These are phyloP conservation scores for Niveomyces coronatus DNA, from an alignment of 2,329 filamentous ascomycete species.

Conservation along the genomic window DNA sequence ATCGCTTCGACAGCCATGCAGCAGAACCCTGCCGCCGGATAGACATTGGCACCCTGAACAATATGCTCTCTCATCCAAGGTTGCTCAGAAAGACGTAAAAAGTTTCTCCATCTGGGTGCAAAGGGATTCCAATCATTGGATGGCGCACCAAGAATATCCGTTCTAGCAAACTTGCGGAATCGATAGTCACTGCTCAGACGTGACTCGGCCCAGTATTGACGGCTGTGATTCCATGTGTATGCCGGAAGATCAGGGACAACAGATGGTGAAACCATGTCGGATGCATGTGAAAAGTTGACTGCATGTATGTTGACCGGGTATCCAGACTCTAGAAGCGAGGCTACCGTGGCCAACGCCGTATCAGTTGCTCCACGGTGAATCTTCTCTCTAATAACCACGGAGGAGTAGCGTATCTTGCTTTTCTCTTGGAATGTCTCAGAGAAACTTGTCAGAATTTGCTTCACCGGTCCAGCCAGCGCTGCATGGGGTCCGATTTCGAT, in stretches of 20 bases:
- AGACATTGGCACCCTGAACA: no score
- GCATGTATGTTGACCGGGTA: no score
- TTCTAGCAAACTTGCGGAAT: constrained; percentile 20
- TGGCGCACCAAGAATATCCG: constrained; percentile 28
- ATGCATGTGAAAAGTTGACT: no score
- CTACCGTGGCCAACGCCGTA: no score
- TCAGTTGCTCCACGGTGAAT: no score
- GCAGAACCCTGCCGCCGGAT: no score
- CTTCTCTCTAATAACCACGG: no score
- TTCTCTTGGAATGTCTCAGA: constrained; percentile 9
- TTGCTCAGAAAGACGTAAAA: no score
- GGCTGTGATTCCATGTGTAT: constrained; percentile 28
- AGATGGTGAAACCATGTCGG: constrained; percentile 3
- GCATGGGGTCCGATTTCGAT: constrained; percentile 15
- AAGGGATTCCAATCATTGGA: constrained; percentile 14
- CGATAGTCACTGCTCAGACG: constrained; percentile 20
- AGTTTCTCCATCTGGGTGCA: constrained; percentile 16
- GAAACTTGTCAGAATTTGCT: constrained; percentile 10
- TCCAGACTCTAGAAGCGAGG: no score
- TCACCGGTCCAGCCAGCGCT: constrained; percentile 10
- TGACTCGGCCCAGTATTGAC: constrained; percentile 23
- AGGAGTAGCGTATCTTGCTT: no score
- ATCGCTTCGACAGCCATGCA: no score
- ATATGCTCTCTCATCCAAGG: no score
- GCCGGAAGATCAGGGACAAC: constrained; percentile 21